Percentiles rank a stretch among this genome's conserved stretches.
phyloP scores from a whole-genome alignment of 1,284 basidiomycete genomes.

The Fomitopsis schrenkii region DNA sequence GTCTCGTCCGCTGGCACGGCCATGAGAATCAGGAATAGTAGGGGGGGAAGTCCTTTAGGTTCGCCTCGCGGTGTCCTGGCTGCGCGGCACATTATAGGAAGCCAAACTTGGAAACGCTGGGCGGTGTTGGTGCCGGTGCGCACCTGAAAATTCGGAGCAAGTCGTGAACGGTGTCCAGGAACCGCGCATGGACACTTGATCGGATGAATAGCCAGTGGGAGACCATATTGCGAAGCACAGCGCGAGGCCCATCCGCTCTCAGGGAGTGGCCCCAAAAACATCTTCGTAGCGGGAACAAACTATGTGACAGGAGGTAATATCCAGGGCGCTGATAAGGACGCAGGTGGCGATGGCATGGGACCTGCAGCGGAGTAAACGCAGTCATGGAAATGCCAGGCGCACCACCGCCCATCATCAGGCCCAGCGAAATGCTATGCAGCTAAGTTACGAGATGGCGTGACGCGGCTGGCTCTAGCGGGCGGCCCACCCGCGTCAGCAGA shows the following conservation, averaged over 20 bases:
- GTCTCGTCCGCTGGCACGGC: not conserved
- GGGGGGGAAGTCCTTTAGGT: not conserved
- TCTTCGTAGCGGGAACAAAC: not conserved
- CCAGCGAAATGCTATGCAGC: not conserved
- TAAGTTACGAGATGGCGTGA: not conserved
- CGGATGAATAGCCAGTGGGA: not conserved
- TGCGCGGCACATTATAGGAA: not conserved
- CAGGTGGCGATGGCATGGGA: not conserved
- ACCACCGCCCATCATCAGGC: not conserved
- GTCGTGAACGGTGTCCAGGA: no score
- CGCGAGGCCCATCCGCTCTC: not conserved
- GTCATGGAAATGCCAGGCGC: not conserved
- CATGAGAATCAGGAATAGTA: not conserved
- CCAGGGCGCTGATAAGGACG: constrained; percentile 1
- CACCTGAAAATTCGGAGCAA: no score
- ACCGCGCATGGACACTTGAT: not conserved
- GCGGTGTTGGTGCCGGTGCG: no score
- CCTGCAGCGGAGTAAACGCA: not conserved
- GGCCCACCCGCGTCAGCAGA: not conserved
- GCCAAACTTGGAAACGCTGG: no score
- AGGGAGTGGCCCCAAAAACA: not conserved
- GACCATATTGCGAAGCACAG: not conserved
- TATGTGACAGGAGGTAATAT: not conserved
- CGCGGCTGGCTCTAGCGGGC: not conserved
- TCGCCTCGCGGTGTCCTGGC: not conserved